Evolutionary conservation across 2,329 filamentous ascomycete species (phyloP), one percentile per base, ranked within the genome.

Genomic region (Talaromyces piceae): DNA sequence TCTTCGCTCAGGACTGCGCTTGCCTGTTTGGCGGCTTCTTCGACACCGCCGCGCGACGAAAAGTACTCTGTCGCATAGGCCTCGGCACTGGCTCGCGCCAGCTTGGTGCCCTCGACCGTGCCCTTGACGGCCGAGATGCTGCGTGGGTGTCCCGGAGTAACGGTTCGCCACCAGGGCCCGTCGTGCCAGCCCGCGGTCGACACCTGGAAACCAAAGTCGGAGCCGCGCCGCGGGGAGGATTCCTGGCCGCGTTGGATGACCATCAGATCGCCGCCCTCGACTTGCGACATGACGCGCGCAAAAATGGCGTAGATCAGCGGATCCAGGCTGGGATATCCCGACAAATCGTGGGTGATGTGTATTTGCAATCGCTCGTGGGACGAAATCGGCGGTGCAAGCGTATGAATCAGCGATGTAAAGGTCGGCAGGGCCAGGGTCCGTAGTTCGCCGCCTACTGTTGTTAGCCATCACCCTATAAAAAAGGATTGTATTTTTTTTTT

Each of bases 291-390:
- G 63, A 98, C 91, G 49, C 90, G 85, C 50, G 87, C 87, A 74
- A 98, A 98, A 57, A 93, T 90, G 52, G 81, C 80, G 71, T 97
- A 89, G 61, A 97, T 88, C 50, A 96, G 80, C 16, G 91, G 90
- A 66, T 97, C 91, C 60, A 98, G 82, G 16, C 89, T 91, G 2
- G 93, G 93, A 67, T 98, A 98, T 59, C 89, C 89, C 59, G 90
- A 84, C 41, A 98, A 81, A 68, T 97, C 93, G 74, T 98, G 93
- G 7, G 91, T 95, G 57, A 93, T 94, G 74, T 98, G 93, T 62
- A 98, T 97, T 62, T 94, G 87, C 6, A 98, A 86, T 46, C 91
- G 88, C 73, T 98, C 93, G 72, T 98, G 93, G 7, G 91, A 93
- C 50, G 90, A 91, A 64, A 98, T 98, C 9, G 93, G 93, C 43